Evolutionary conservation across 805 yeast genomes (phyloP).

Genomic region (Pichia ethanolica): DNA sequence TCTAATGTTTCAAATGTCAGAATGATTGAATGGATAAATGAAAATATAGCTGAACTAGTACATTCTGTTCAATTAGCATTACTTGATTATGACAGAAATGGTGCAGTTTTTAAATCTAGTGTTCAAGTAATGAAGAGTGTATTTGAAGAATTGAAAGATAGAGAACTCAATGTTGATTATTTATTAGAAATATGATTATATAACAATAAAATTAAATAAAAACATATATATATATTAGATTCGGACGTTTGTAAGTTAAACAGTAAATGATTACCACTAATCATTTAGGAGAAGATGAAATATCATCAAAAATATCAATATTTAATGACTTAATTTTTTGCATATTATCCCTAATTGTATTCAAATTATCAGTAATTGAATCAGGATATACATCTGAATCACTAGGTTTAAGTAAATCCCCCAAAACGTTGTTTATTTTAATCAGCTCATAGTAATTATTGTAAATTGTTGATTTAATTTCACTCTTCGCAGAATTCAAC

Average conservation of each 20-base stretch:
- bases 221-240: not conserved
- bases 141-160: conserved; percentile 49
- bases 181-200: conserved; percentile 31
- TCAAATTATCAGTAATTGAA: conserved; percentile 19
- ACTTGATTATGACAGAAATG: conserved; percentile 48
- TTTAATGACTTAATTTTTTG: conserved; percentile 4
- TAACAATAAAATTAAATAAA: not conserved
- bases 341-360: conserved; percentile 18
- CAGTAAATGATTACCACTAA: conserved; percentile 3
- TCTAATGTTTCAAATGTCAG: conserved; percentile 11
- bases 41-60: conserved; percentile 54
- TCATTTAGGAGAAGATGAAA: not conserved
- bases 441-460: conserved; percentile 71
- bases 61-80: conserved; percentile 58
- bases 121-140: conserved; percentile 49
- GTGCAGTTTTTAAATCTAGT: conserved; percentile 48
- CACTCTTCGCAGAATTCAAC: conserved; percentile 47
- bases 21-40: conserved; percentile 71
- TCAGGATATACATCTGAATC: conserved; percentile 14
- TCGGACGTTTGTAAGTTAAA: too few relatives aligned
- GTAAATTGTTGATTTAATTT: conserved; percentile 63
- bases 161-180: conserved; percentile 71
- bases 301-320: conserved; percentile 9
- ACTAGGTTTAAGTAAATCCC: conserved; percentile 25
- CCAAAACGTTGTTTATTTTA: conserved; percentile 53